Base-by-base conservation (phyloP, 2,329 filamentous ascomycete genomes). In the Ophiostoma pallidulum region DNA sequence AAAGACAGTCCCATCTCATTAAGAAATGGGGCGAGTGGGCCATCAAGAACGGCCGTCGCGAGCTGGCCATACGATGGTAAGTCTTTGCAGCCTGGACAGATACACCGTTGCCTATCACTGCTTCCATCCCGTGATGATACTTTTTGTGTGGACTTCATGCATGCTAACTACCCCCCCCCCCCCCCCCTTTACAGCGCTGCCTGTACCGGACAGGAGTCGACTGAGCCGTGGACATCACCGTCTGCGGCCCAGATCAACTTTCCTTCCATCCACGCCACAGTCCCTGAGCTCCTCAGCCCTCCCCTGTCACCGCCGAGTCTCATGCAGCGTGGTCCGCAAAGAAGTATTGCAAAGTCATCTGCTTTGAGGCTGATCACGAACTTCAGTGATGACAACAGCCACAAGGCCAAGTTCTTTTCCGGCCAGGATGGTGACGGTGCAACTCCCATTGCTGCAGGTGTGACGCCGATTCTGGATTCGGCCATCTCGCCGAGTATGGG, bases 11-110 rank as follows among this genome's bases (percentile, higher is more conserved):
- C 12, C 84, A 86, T 57, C 78, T 98, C 41, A 80, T 96, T 53
- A 81, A 87, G 57, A 91, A 92, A 70, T 98, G 92, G 92, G 92
- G 92, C 49, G 91, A 96, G 59, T 82, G 86, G 69, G 87, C 91
- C 32, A 82, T 96, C 12, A 82, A 86, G 53, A 83, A 92, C 57
- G 84, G 86, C 14, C 85, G 95, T 58, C 86, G 92, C 55, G 86
- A 94, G 58, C 72, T 98, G 39, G 92, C 92, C 16, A 92, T 96
- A 41, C 76, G 90, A 58, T 97, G 84, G 71, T 73, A 62, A 55
- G 67, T 64, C 20, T 6, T 24, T 12, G n/a, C n/a, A n/a, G n/a
- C n/a, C n/a, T n/a, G n/a, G n/a, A n/a, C n/a, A n/a, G n/a, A n/a
- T n/a, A n/a, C n/a, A n/a, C n/a, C n/a, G n/a, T n/a, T n/a, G n/a